Conservation (phyloP, 2,329 filamentous ascomycete genomes). For the Huntiella decipiens region DNA sequence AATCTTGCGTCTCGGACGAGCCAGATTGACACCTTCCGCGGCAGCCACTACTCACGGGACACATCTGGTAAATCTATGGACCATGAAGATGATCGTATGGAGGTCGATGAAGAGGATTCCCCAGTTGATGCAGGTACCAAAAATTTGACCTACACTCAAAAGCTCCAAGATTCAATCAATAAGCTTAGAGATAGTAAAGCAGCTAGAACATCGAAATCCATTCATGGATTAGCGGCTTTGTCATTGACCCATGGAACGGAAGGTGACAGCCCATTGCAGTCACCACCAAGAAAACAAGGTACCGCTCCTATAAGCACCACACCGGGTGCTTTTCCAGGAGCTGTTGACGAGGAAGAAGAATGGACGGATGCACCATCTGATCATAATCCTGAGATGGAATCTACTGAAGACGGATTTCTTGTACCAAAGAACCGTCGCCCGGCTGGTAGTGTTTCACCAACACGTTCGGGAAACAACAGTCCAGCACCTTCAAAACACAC, state of each 20-base stretch:
- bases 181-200: conserved; percentile 38
- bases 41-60: conserved; percentile 54
- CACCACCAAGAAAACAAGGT: conserved; percentile 14
- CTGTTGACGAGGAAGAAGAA: conserved; percentile 32
- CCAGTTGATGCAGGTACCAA: conserved; percentile 18
- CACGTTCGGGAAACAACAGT: conserved; percentile 14
- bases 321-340: conserved; percentile 37
- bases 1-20: conserved; percentile 55
- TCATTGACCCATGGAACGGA: too few species aligned
- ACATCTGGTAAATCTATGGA: conserved; percentile 54
- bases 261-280: neutral
- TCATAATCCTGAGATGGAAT: conserved; percentile 5
- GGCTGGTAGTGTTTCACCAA: conserved; percentile 19
- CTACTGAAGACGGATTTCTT: conserved; percentile 17
- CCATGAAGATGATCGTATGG: conserved; percentile 30
- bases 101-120: conserved; percentile 28
- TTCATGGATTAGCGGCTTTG: conserved; percentile 19
- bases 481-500: conserved; percentile 40
- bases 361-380: conserved; percentile 37
- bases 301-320: conserved; percentile 21
- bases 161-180: conserved; percentile 82
- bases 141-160: conserved; percentile 83
- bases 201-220: conserved; percentile 29
- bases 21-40: conserved; percentile 53
- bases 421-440: conserved; percentile 23